Conservation (phyloP, 1,284 basidiomycete genomes). For the Leccinum griseonigrum region DNA sequence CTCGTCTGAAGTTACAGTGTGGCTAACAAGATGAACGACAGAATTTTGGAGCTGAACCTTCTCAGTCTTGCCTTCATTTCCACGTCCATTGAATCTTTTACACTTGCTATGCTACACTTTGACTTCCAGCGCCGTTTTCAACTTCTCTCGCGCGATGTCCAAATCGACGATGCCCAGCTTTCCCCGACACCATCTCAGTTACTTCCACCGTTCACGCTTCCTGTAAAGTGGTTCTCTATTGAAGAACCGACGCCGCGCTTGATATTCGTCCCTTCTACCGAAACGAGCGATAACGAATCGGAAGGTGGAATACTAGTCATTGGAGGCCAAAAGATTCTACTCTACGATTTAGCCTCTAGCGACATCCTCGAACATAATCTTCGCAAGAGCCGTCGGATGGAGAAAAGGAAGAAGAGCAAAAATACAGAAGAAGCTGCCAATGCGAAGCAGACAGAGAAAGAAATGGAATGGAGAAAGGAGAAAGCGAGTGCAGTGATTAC, state of each 20-base stretch:
- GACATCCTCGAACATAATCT: conserved; percentile 49
- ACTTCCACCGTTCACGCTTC: conserved; percentile 47
- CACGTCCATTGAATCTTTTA: conserved; percentile 41
- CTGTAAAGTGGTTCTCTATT: conserved; percentile 27
- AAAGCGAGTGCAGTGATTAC: conserved; percentile 52
- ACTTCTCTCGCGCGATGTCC: conserved; percentile 57
- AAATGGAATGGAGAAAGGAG: conserved; percentile 49
- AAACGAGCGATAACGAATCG: conserved; percentile 35
- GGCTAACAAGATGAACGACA: conserved; percentile 31
- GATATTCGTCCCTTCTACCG: conserved; percentile 23
- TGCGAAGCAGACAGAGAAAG: conserved; percentile 55
- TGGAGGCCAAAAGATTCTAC: conserved; percentile 59
- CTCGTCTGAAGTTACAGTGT: background rate
- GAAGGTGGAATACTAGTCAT: conserved; percentile 68
- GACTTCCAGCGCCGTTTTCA: conserved; percentile 63
- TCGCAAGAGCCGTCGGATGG: conserved; percentile 51
- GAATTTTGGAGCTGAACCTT: conserved; percentile 74
- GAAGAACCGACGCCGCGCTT: conserved; percentile 30
- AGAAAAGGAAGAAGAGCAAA: conserved; percentile 46
- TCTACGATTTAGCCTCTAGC: conserved; percentile 53
- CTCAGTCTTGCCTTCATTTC: conserved; percentile 69
- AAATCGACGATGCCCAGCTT: conserved; percentile 48
- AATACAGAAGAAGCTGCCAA: conserved; percentile 40
- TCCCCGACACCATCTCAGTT: conserved; percentile 49
- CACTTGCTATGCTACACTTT: conserved; percentile 66